Conservation (phyloP, 495 filamentous ascomycete genomes). For the Hypoxylon crocopeplum region DNA sequence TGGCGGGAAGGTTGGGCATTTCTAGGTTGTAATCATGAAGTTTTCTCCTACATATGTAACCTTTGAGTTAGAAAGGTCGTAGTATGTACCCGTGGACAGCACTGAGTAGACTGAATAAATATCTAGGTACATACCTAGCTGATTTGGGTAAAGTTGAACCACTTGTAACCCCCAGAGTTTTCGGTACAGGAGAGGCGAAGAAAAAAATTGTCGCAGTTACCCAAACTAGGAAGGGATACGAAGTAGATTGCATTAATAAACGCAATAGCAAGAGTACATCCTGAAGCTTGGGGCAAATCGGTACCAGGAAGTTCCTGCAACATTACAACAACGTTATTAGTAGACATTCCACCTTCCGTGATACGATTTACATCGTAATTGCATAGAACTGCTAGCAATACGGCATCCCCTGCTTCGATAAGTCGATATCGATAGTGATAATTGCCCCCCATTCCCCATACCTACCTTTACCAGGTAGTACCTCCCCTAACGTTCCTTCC, state of each 20-base stretch:
- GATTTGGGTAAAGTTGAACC: too few species aligned
- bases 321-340: too few species aligned
- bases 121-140: neutral
- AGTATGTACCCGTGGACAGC: too few species aligned
- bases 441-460: slow-evolving; percentile 12
- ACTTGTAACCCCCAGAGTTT: slow-evolving; percentile 12
- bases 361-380: too few species aligned
- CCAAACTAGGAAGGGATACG: slow-evolving; percentile 29
- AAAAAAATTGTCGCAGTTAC: slow-evolving; percentile 26
- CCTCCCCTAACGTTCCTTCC: too few species aligned
- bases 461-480: too few species aligned
- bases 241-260: too few species aligned
- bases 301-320: too few species aligned
- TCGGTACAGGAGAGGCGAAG: slow-evolving; percentile 3
- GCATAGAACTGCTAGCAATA: slow-evolving; percentile 13
- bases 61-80: slow-evolving; percentile 1
- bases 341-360: too few species aligned
- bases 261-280: too few species aligned
- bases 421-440: slow-evolving; percentile 18
- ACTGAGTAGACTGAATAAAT: too few species aligned
- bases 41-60: slow-evolving; percentile 4
- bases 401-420: slow-evolving; percentile 6
- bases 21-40: slow-evolving; percentile 21
- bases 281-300: too few species aligned
- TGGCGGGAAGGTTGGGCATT: neutral